Base-by-base conservation (phyloP, 805 yeast species). In the Kodamaea laetipori region DNA sequence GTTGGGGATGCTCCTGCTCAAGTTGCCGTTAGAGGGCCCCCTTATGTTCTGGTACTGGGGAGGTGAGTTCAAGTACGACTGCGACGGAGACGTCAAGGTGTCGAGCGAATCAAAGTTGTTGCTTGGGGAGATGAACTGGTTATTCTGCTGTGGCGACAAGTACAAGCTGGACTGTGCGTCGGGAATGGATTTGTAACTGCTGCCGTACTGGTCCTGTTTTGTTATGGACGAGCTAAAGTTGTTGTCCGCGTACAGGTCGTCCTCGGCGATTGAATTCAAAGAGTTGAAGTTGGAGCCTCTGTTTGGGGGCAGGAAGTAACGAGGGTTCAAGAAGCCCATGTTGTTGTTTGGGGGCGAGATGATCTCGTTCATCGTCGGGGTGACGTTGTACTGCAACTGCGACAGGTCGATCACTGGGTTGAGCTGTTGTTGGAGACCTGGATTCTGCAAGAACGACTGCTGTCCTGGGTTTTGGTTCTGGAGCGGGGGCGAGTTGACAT, bases 231-330 rank as follows among this genome's bases (percentile, higher is more conserved):
- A 71, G 46, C 69, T 65, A 48, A 60, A 59, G 2, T 66, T 44
- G 45, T 58, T 56, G 25, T 49, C 41, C 6, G 24, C 39, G 23
- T 40, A 31, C 12, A 28, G 23, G 9, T 57, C 52, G 39, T 57
- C 60, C 45, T 67, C 71, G 10, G 68, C 64, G 32, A 67, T 67
- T 2, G 68, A 51, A 44, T 64, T 61, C 32, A 67, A 57, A 28
- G 57, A 49, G 49, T 56, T 54, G 43, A 52, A 66, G 41, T 57
- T 53, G 43, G 48, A 47, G 10, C 54, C 42, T 10, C 48, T 41
- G 26, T 60, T 56, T 9, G 58, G 55, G 3, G 76, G 76, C 4
- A 73, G 67, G 40, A 71, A 71, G 49, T 69, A 71, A 45, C 67
- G 72, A 4, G 73, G 60, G 28, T 65, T 63, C 19, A 64, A 46